A percentile compares a stretch with the other conserved stretches of the same genome.
These are phyloP conservation scores for Paxillus involutus DNA, from an alignment of 768 basidiomycete genomes.

Conservation along the genomic window DNA sequence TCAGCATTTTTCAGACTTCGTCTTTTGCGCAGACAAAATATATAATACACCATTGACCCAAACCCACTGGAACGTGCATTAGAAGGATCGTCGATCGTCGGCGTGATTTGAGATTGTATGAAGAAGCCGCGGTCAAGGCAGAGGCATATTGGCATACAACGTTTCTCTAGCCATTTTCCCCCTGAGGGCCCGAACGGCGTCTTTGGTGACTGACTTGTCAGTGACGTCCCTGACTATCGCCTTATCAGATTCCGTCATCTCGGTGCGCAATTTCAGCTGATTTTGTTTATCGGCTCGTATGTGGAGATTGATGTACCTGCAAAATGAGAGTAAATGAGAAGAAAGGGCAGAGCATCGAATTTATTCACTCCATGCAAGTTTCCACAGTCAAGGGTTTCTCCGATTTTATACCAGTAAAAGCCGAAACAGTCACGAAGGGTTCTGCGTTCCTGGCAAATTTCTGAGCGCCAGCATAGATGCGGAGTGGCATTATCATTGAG, in stretches of 20 bases:
- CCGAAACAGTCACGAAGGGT: conserved; percentile 11
- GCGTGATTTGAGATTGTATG: too few relatives aligned
- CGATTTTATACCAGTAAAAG: not conserved
- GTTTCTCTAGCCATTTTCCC: conserved; percentile 2
- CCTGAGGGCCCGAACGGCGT: not conserved
- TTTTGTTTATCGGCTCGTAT: conserved; percentile 1
- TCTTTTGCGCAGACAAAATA: too few relatives aligned
- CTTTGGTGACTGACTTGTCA: not conserved
- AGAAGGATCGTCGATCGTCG: too few relatives aligned
- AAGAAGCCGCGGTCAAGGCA: too few relatives aligned
- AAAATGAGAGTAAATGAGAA: not conserved
- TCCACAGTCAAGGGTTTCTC: conserved; percentile 14
- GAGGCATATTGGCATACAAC: not conserved
- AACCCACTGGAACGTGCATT: too few relatives aligned
- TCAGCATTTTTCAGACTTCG: too few relatives aligned
- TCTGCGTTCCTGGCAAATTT: conserved; percentile 2
- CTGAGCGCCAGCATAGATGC: not conserved
- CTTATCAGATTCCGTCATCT: conserved; percentile 5
- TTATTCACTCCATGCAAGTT: conserved; percentile 7
- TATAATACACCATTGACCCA: too few relatives aligned
- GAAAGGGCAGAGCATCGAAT: not conserved
- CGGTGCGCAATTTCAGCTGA: not conserved
- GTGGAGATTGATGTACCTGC: conserved; percentile 4
- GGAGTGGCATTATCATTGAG: conserved; percentile 8
- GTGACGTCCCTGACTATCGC: not conserved